phyloP scores from a whole-genome alignment of 2,329 filamentous ascomycete species.

The Blastomyces percursus region DNA sequence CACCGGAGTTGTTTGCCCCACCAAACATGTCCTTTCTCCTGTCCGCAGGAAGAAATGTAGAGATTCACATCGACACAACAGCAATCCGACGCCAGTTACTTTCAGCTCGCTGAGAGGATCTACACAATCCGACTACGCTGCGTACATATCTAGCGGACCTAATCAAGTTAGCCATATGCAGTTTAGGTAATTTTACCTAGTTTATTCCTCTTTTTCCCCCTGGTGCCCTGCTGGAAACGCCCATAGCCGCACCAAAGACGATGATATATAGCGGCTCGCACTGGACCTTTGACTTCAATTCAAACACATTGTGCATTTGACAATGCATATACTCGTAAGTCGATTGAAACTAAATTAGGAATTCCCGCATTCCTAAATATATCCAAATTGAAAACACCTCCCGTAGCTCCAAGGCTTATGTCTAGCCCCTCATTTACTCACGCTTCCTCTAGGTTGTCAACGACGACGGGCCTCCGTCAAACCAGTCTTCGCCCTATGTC shows the following conservation, averaged over 20 bases:
- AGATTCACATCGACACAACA: neutral
- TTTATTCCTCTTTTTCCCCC: neutral
- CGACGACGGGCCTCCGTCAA: slow-evolving; percentile 70
- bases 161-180: neutral
- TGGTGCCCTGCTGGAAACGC: neutral
- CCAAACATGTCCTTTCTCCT: neutral
- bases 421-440: neutral
- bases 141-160: neutral
- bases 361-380: slow-evolving; percentile 6
- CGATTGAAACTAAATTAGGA: neutral
- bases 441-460: slow-evolving; percentile 41
- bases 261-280: neutral
- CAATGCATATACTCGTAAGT: slow-evolving; percentile 44
- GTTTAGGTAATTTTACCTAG: neutral
- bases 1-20: neutral
- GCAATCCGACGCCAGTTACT: neutral
- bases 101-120: neutral
- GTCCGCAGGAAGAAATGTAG: neutral
- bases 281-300: neutral
- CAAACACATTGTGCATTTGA: slow-evolving; percentile 3
- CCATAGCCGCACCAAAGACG: neutral
- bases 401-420: neutral
- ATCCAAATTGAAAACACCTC: neutral
- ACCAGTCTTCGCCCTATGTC: slow-evolving; percentile 68
- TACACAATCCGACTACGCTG: neutral